Conservation (phyloP, 2,329 filamentous ascomycete genomes). For the Chaetomiaceae sp. region DNA sequence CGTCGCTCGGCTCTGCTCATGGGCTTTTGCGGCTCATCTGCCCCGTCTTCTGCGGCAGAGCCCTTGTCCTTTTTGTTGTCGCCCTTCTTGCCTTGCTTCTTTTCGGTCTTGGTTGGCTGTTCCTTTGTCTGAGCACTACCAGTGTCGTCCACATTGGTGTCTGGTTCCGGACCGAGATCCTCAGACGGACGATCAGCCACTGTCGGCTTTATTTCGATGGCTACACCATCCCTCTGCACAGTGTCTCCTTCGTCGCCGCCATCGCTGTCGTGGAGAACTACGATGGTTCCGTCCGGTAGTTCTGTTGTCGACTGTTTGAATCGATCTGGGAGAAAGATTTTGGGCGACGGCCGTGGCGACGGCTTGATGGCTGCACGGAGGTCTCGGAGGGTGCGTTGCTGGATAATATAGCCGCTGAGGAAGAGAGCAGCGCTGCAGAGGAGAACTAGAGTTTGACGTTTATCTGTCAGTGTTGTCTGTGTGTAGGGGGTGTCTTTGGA, state of each 20-base stretch:
- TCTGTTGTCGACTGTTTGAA: slow-evolving; percentile 43
- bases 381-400: slow-evolving; percentile 77
- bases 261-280: slow-evolving; percentile 36
- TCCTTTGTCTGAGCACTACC: neutral
- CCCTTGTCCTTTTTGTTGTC: slow-evolving; percentile 5
- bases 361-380: slow-evolving; percentile 68
- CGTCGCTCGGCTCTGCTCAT: slow-evolving; percentile 50
- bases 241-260: slow-evolving; percentile 21
- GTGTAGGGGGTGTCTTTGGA: neutral
- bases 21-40: slow-evolving; percentile 39
- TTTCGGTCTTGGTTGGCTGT: slow-evolving; percentile 2
- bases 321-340: slow-evolving; percentile 47
- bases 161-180: neutral
- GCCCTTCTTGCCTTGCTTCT: slow-evolving; percentile 2
- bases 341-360: slow-evolving; percentile 42
- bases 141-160: neutral
- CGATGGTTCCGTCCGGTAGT: slow-evolving; percentile 43
- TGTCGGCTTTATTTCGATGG: slow-evolving; percentile 35
- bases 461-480: neutral
- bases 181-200: slow-evolving; percentile 22
- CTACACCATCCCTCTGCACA: slow-evolving; percentile 24
- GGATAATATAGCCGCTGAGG: slow-evolving; percentile 78
- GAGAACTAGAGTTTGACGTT: slow-evolving; percentile 47
- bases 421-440: slow-evolving; percentile 79
- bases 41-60: neutral